phyloP scores from a whole-genome alignment of 2,329 filamentous ascomycete genomes.

The Ophiostoma piceae region DNA sequence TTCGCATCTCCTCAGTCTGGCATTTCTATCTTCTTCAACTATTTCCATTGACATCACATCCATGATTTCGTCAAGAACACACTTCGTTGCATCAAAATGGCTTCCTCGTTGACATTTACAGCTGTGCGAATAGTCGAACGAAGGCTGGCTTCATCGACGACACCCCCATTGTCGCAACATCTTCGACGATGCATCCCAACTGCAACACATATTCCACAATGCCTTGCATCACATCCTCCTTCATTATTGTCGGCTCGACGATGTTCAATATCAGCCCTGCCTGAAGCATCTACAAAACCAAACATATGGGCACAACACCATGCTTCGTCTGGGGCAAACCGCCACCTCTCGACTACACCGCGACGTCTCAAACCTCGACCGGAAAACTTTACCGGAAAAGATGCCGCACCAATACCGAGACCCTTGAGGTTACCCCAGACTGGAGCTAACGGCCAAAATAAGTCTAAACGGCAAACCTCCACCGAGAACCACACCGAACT shows the following conservation, averaged over 20 bases:
- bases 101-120: neutral
- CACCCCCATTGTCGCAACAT: neutral
- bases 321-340: neutral
- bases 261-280: neutral
- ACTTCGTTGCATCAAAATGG: neutral
- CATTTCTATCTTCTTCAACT: neutral
- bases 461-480: neutral
- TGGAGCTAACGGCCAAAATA: neutral
- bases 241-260: no score
- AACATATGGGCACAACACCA: neutral
- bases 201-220: neutral
- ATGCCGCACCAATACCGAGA: neutral
- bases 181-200: neutral
- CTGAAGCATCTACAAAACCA: neutral
- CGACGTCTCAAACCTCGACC: neutral
- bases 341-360: neutral
- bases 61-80: neutral
- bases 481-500: neutral
- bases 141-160: neutral
- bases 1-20: neutral
- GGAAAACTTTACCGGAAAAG: neutral
- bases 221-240: neutral
- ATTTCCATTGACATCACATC: neutral
- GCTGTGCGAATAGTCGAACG: neutral
- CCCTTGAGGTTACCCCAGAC: neutral